Evolutionary conservation across 2,329 filamentous ascomycete species (phyloP).

Genomic region (Colletotrichum sp.): DNA sequence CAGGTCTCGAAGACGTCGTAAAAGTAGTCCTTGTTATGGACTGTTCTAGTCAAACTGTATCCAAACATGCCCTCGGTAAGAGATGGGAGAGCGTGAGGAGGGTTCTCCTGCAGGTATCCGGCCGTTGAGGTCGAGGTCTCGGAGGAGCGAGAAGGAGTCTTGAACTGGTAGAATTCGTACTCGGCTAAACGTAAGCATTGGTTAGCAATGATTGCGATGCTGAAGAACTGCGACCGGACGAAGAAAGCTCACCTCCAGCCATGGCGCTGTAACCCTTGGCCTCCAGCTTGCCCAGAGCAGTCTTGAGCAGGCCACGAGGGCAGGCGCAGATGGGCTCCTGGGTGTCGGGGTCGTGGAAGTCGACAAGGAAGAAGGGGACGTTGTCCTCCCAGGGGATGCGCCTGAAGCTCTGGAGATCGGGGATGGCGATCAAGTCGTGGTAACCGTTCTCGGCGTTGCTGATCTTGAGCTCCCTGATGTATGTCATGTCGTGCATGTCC

Average conservation of each 20-base stretch:
- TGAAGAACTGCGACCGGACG: neutral
- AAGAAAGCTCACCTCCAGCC: conserved; percentile 75
- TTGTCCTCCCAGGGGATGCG: conserved; percentile 91
- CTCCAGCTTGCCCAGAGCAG: conserved; percentile 69
- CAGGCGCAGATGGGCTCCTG: conserved; percentile 75
- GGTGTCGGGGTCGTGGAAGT: conserved; percentile 83
- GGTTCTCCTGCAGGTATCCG: conserved; percentile 74
- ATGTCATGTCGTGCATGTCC: conserved; percentile 96
- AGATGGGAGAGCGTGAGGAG: conserved; percentile 74
- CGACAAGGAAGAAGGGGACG: conserved; percentile 84
- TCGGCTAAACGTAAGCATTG: conserved; percentile 65
- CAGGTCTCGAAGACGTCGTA: conserved; percentile 87
- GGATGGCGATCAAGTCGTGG: conserved; percentile 80
- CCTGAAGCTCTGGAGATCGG: conserved; percentile 78
- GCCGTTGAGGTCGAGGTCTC: conserved; percentile 72
- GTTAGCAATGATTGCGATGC: neutral
- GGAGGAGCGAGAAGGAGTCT: conserved; percentile 61
- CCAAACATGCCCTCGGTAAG: conserved; percentile 96
- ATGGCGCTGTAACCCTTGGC: conserved; percentile 78
- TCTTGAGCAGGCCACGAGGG: conserved; percentile 76
- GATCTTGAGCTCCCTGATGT: conserved; percentile 82
- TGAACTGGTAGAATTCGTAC: conserved; percentile 95
- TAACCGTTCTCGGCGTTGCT: conserved; percentile 93
- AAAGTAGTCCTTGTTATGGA: conserved; percentile 92
- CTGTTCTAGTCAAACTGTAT: conserved; percentile 85